A percentile compares a stretch with the other conserved stretches of the same genome.
These are phyloP conservation scores for Boletus rufocinnamomeus DNA, from an alignment of 768 basidiomycete species.

Conservation along the genomic window DNA sequence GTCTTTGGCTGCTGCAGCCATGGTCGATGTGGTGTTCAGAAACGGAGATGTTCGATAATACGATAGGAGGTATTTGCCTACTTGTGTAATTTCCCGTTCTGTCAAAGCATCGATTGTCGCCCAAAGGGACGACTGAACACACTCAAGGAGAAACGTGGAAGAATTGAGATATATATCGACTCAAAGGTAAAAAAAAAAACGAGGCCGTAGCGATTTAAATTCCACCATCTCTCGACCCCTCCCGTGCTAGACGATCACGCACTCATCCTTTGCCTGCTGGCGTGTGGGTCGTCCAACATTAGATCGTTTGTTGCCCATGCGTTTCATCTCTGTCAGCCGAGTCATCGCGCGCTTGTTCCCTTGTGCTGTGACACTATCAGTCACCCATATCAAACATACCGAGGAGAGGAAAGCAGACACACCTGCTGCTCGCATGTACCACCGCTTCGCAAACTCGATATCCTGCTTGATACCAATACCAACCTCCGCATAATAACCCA, in stretches of 20 bases:
- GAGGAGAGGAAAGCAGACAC: constrained; percentile 30
- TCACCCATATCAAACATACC: not conserved
- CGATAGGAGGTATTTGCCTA: constrained; percentile 20
- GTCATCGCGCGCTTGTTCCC: constrained; percentile 98
- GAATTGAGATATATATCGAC: constrained; percentile 16
- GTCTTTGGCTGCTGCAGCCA: constrained; percentile 30
- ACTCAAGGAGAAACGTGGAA: constrained; percentile 8
- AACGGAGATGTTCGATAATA: not conserved
- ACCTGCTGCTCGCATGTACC: constrained; percentile 99
- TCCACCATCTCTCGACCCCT: constrained; percentile 6
- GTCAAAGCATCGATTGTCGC: too few relatives aligned
- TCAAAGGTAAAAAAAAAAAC: not conserved
- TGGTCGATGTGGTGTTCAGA: constrained; percentile 12
- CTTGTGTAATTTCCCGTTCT: too few relatives aligned
- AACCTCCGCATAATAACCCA: constrained; percentile 97
- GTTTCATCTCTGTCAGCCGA: constrained; percentile 93
- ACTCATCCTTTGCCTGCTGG: constrained; percentile 92
- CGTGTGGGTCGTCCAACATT: constrained; percentile 86
- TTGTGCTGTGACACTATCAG: constrained; percentile 63
- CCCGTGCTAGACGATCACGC: constrained; percentile 69
- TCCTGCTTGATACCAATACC: constrained; percentile 98
- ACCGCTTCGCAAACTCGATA: constrained; percentile 91
- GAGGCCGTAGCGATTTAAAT: constrained; percentile 11
- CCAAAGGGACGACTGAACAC: too few relatives aligned
- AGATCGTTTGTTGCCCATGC: constrained; percentile 75